Evolutionary conservation across 139 green algal species (phyloP), one percentile per base, ranked within the genome.

Genomic region (Coccomyxa sp.): DNA sequence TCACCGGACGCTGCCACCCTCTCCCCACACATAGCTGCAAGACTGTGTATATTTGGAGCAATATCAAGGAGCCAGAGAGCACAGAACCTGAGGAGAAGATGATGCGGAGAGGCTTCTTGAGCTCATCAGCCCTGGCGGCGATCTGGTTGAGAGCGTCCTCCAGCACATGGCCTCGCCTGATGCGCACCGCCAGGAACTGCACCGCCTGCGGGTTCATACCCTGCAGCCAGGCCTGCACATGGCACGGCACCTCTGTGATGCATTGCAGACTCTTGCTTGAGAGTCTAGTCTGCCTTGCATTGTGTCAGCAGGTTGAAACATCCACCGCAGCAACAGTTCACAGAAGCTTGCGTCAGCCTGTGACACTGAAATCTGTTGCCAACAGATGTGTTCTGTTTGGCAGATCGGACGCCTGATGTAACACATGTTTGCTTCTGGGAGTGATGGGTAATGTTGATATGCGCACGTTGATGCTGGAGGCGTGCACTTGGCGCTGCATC

Each of bases 41-140:
- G 4, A 68, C 4, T 68, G 54, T 68, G 27, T n/a, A n/a, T n/a
- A n/a, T n/a, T n/a, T n/a, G n/a, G n/a, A n/a, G n/a, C n/a, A n/a
- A n/a, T n/a, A n/a, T n/a, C n/a, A n/a, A n/a, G n/a, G n/a, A n/a
- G n/a, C n/a, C n/a, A n/a, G n/a, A n/a, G n/a, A n/a, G 54, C 54
- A 5, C 54, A 68, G 2, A n/a, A n/a, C n/a, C n/a, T n/a, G n/a
- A n/a, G 50, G 27, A 31, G 5, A 64, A 77, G 0, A 85, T 90
- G 50, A 94, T 90, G 4, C 81, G 75, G 78, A 98, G 82, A 5
- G 91, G 91, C 84, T 96, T 95, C 78, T 92, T 91, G 27, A 97
- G 81, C 14, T 94, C 83, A 33, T 92, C 78, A 2, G 55, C 58
- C 6, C 81, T 39, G 29, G 73, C 68, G 36, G 85, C 68, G 27